Percentiles rank a stretch among this genome's conserved stretches.
phyloP scores from a whole-genome alignment of 148 eudicot genomes.

The Mesembryanthemum crystallinum region DNA sequence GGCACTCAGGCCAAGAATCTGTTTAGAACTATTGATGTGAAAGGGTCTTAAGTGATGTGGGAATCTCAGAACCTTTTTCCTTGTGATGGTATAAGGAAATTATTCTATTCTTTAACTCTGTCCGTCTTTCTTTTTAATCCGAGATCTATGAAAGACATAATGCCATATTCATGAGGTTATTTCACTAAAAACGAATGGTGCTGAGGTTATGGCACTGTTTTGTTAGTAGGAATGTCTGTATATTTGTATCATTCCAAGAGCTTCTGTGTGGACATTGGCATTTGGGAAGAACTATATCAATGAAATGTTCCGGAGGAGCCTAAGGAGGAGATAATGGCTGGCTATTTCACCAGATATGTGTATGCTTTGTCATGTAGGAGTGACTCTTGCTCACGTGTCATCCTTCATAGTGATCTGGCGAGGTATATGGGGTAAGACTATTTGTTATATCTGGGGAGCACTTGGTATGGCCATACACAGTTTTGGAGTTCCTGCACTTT shows the following conservation, averaged over 20 bases:
- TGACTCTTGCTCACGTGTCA: too few species aligned
- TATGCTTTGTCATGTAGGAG: too few species aligned
- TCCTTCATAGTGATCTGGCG: too few species aligned
- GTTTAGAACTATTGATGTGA: neutral
- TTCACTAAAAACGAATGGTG: neutral
- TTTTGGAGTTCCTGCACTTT: too few species aligned
- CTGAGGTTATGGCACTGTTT: conserved; percentile 1
- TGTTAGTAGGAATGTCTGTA: neutral
- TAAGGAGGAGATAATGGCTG: too few species aligned
- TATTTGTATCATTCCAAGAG: neutral
- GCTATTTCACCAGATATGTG: too few species aligned
- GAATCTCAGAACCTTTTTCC: neutral
- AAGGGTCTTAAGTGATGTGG: neutral
- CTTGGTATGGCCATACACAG: too few species aligned
- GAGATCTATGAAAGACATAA: neutral
- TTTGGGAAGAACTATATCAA: too few species aligned
- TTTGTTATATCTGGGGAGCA: too few species aligned
- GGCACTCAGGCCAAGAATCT: neutral
- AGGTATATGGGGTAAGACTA: too few species aligned
- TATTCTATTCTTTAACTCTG: neutral
- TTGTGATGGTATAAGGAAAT: neutral
- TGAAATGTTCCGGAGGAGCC: too few species aligned
- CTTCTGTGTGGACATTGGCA: neutral
- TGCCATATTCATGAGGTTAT: neutral
- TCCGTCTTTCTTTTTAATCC: neutral